A percentile compares a stretch with the other conserved stretches of the same genome.
Evolutionary conservation across 1,284 basidiomycete genomes (phyloP).

Genomic region (Exobasidium rhododendri): DNA sequence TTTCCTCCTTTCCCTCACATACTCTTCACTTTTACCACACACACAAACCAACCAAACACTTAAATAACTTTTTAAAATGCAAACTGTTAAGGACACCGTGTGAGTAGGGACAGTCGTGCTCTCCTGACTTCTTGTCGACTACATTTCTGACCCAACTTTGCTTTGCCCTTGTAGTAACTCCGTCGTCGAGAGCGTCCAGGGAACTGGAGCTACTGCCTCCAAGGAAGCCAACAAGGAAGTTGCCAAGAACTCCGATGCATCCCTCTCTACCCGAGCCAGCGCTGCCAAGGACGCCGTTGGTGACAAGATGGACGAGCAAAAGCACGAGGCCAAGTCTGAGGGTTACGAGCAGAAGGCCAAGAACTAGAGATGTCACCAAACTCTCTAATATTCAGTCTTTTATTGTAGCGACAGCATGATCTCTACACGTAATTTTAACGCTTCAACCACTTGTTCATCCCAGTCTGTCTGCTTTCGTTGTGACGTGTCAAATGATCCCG

Average conservation of each 20-base stretch:
- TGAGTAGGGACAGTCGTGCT: not conserved
- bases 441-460: too few species aligned
- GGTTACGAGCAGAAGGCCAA: constrained; percentile 18
- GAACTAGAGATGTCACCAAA: too few species aligned
- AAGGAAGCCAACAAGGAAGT: constrained; percentile 23
- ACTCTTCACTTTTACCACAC: too few species aligned
- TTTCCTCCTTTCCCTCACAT: too few species aligned
- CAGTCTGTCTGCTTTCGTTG: too few species aligned
- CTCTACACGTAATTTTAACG: too few species aligned
- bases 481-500: too few species aligned
- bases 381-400: too few species aligned
- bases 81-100: constrained; percentile 13
- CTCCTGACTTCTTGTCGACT: not conserved
- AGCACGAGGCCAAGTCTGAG: constrained; percentile 18
- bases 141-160: not conserved
- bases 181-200: constrained; percentile 30
- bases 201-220: constrained; percentile 22
- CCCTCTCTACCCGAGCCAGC: constrained; percentile 22
- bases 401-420: too few species aligned
- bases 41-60: not conserved
- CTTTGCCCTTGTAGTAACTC: constrained; percentile 24
- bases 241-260: constrained; percentile 35
- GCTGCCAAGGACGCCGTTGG: constrained; percentile 14
- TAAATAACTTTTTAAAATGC: constrained; percentile 3
- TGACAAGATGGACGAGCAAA: constrained; percentile 22